A percentile compares a stretch with the other conserved stretches of the same genome.
Evolutionary conservation across 257 asterid genomes (phyloP).

Genomic region (Solanum gandarillasii): DNA sequence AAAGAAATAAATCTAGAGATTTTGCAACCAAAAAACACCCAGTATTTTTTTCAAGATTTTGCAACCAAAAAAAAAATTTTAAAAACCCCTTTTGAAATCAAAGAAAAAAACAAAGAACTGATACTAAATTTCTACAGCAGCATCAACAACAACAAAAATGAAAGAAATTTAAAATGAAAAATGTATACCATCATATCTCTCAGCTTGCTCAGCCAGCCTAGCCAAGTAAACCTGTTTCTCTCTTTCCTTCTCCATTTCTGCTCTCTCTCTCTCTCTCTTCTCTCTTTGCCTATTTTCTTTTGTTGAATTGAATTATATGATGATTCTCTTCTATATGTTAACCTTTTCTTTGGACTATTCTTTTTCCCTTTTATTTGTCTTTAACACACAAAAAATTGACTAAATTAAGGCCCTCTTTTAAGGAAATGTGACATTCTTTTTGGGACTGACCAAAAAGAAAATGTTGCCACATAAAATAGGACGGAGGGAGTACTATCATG

Average conservation of each 20-base stretch:
- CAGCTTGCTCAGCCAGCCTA: conserved; percentile 73
- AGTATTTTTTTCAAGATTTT: background rate
- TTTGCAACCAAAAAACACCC: background rate
- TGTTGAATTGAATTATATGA: background rate
- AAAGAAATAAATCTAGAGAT: background rate
- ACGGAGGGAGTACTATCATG: too few relatives aligned
- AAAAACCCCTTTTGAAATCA: background rate
- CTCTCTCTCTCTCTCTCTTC: conserved; percentile 22
- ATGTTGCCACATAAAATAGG: too few relatives aligned
- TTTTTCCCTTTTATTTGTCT: background rate
- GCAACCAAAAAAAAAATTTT: background rate
- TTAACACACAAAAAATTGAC: background rate
- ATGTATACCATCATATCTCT: conserved; percentile 57
- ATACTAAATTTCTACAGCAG: background rate
- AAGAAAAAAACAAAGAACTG: background rate
- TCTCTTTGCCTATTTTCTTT: background rate
- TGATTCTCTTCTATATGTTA: background rate
- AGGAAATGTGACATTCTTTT: too few relatives aligned
- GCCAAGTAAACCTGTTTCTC: conserved; percentile 57
- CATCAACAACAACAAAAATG: background rate
- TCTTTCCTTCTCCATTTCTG: conserved; percentile 54
- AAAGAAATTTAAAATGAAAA: background rate
- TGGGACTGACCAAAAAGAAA: too few relatives aligned
- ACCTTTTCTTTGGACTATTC: background rate
- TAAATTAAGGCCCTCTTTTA: background rate